phyloP scores from a whole-genome alignment of 331 rosid species.

The Dryas integrifolia region DNA sequence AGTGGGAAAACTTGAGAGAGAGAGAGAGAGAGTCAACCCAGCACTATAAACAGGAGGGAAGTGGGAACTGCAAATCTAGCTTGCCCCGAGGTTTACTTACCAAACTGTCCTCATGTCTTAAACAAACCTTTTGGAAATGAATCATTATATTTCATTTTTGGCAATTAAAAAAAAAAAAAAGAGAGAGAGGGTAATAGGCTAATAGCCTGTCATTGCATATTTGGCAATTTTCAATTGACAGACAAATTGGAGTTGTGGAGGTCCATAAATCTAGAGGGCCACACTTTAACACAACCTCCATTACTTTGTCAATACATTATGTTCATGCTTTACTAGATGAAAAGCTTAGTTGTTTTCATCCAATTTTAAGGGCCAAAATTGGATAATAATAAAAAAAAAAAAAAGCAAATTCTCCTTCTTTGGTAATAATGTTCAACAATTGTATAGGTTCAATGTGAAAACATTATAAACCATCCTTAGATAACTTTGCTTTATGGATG shows the following conservation, averaged over 20 bases:
- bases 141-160: neutral
- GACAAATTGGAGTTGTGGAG: conserved; percentile 22
- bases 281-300: neutral
- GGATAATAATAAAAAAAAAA: too few relatives aligned
- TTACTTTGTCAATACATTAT: neutral
- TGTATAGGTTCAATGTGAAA: neutral
- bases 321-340: neutral
- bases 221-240: conserved; percentile 18
- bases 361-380: neutral
- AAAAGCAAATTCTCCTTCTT: neutral
- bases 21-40: conserved; percentile 44
- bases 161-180: too few relatives aligned
- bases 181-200: neutral
- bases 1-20: conserved; percentile 25
- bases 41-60: conserved; percentile 18
- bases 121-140: conserved; percentile 23
- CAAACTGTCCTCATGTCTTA: conserved; percentile 36
- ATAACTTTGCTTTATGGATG: neutral
- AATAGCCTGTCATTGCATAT: conserved; percentile 12
- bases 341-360: neutral
- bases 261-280: conserved; percentile 6
- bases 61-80: conserved; percentile 44
- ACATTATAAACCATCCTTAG: neutral
- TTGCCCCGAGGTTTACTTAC: conserved; percentile 36
- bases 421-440: neutral